Conservation (phyloP, 2,329 filamentous ascomycete genomes). For the Pseudovirgaria hyperparasitica region DNA sequence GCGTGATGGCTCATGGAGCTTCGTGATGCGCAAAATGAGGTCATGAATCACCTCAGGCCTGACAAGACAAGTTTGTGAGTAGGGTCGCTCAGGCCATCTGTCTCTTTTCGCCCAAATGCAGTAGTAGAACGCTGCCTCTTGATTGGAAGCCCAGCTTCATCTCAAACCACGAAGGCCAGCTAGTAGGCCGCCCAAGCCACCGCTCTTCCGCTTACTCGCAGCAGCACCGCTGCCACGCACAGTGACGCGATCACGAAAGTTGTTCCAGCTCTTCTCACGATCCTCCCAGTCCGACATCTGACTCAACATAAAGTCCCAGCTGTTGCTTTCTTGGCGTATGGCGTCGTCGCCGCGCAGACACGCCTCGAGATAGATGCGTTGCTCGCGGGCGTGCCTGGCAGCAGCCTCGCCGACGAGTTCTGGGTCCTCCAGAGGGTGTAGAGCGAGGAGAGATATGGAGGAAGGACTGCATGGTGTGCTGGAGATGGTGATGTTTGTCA, state of each 20-base stretch:
- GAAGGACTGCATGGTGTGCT: constrained; percentile 1
- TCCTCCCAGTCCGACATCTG: constrained; percentile 33
- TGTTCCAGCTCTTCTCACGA: constrained; percentile 11
- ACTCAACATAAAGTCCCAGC: constrained; percentile 28
- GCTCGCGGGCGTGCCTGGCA: constrained; percentile 43
- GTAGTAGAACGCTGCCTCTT: too few relatives aligned
- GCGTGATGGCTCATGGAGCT: too few relatives aligned
- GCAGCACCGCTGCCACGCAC: too few relatives aligned
- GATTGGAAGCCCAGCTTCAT: too few relatives aligned
- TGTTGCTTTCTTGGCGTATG: constrained; percentile 18
- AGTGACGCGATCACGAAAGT: constrained; percentile 9
- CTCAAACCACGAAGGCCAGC: too few relatives aligned
- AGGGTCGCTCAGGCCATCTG: too few relatives aligned
- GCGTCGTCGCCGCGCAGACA: constrained; percentile 19
- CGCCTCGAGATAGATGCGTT: constrained; percentile 40
- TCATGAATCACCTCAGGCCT: too few relatives aligned
- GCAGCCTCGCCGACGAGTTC: constrained; percentile 55
- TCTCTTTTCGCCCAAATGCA: too few relatives aligned
- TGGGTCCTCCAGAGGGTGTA: constrained; percentile 44
- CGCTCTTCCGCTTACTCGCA: too few relatives aligned
- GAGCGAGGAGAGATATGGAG: constrained; percentile 9
- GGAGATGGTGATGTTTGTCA: constrained; percentile 5
- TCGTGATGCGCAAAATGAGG: too few relatives aligned
- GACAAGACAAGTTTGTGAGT: too few relatives aligned
- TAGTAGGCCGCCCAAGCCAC: too few relatives aligned